phyloP scores from a whole-genome alignment of 2,329 filamentous ascomycete genomes.

The Nemania serpens region DNA sequence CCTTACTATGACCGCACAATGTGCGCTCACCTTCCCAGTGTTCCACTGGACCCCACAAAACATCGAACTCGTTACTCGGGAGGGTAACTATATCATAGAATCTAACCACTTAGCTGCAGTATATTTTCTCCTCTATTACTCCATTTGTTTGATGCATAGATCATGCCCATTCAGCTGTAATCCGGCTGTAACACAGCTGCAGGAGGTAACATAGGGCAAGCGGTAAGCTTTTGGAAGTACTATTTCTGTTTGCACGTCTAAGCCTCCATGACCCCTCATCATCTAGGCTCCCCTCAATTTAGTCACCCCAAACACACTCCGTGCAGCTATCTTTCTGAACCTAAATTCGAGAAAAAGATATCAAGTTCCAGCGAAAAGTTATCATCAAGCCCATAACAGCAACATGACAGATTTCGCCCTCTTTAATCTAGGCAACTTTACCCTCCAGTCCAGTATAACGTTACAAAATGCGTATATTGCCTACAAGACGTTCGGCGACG shows the following conservation, averaged over 20 bases:
- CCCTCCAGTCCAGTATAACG: slow-evolving; percentile 65
- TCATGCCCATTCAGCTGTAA: too few relatives aligned
- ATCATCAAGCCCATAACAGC: not conserved
- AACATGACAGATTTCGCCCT: slow-evolving; percentile 17
- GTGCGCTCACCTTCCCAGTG: too few relatives aligned
- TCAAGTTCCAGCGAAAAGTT: not conserved
- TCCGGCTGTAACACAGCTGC: too few relatives aligned
- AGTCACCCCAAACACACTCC: not conserved
- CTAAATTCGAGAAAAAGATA: not conserved
- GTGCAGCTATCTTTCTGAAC: not conserved
- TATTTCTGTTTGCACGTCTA: not conserved
- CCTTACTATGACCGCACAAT: too few relatives aligned
- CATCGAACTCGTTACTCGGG: too few relatives aligned
- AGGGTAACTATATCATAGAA: too few relatives aligned
- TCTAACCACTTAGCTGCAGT: too few relatives aligned
- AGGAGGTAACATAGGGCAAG: too few relatives aligned
- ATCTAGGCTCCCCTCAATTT: not conserved
- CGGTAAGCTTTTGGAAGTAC: too few relatives aligned
- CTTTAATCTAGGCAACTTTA: slow-evolving; percentile 67
- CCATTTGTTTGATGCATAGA: too few relatives aligned
- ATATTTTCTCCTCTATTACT: too few relatives aligned
- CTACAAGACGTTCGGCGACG: slow-evolving; percentile 75
- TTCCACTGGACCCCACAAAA: too few relatives aligned
- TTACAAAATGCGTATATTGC: slow-evolving; percentile 70
- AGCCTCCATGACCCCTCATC: not conserved